Percentiles rank a stretch among this genome's conserved stretches.
These are phyloP conservation scores for Zoysia pacifica DNA, from an alignment of 176 grass and related monocot genomes.

Conservation along the genomic window DNA sequence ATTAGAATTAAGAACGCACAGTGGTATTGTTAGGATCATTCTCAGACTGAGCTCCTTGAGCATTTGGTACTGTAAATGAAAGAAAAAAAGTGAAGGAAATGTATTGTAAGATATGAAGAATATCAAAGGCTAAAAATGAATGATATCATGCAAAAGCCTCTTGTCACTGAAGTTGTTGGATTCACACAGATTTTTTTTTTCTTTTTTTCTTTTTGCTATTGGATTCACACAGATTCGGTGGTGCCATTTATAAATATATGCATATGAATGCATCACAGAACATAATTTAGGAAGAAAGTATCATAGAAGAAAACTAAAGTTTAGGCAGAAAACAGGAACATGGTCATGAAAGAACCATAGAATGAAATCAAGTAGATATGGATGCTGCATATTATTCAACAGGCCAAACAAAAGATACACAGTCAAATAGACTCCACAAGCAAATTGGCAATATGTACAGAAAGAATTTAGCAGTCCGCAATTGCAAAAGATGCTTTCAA, in stretches of 20 bases:
- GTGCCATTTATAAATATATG: not conserved
- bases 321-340: constrained; percentile 21
- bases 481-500: constrained; percentile 5
- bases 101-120: constrained; percentile 45
- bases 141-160: constrained; percentile 12
- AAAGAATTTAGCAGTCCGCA: constrained; percentile 17
- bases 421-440: constrained; percentile 4
- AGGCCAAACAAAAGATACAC: not conserved
- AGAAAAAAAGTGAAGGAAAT: constrained; percentile 53
- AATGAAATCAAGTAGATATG: constrained; percentile 2
- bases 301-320: not conserved
- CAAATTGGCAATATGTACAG: constrained; percentile 20
- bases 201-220: too few relatives aligned
- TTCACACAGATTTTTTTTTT: not conserved
- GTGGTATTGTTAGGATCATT: constrained; percentile 76
- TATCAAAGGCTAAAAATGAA: constrained; percentile 42
- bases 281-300: constrained; percentile 2
- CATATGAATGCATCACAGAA: not conserved
- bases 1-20: constrained; percentile 37
- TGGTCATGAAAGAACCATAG: not conserved
- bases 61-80: constrained; percentile 81
- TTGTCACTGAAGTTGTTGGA: constrained; percentile 4
- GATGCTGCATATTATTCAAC: constrained; percentile 22
- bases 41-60: constrained; percentile 84
- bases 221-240: not conserved